Base-by-base conservation (phyloP, 768 basidiomycete genomes). In the Lentinula detonsa region DNA sequence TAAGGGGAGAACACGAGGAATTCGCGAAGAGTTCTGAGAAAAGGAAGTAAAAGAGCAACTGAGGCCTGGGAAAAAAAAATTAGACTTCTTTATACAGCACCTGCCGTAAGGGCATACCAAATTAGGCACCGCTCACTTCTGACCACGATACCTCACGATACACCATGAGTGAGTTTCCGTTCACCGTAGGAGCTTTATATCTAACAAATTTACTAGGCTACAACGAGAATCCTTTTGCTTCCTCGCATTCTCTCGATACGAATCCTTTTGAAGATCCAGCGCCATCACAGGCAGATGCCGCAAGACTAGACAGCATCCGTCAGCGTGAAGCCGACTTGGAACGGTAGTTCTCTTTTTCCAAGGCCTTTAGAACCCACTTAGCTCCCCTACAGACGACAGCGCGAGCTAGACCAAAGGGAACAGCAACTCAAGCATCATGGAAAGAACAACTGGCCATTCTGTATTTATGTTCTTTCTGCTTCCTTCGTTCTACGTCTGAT, bases 361-460 rank as follows among this genome's bases (percentile, higher is more conserved):
- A 10, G 1, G 21, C 46, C 13, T 48, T 48, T 16, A 48, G 8
- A 18, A 23, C 18, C n/a, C 8, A 48, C 46, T 18, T 23, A 16
- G 8, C 8, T 3, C 46, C 18, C n/a, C 1, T 23, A n/a, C 23
- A 78, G 86, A 63, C 79, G 95, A 66, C 93, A 95, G 69, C 75
- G 81, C 50, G 91, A 93, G 66, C 79, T 93, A 62, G 81, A 76
- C 64, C 77, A 82, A 66, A 87, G 84, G 69, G 80, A 86, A 21
- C 86, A 91, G 52, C 77, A 86, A 65, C 81, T 93, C 57, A 78
- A 87, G 66, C 81, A 73, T 54, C 85, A 90, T 69, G 93, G 93
- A 40, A 84, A 86, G 65, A 95, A 91, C 71, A 99, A 99, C 74
- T 99, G 91, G 87, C 96, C 96, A 37, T 85, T 85, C 13, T 95